phyloP scores from a whole-genome alignment of 1,284 basidiomycete genomes.

The Ceratobasidium papillatum region DNA sequence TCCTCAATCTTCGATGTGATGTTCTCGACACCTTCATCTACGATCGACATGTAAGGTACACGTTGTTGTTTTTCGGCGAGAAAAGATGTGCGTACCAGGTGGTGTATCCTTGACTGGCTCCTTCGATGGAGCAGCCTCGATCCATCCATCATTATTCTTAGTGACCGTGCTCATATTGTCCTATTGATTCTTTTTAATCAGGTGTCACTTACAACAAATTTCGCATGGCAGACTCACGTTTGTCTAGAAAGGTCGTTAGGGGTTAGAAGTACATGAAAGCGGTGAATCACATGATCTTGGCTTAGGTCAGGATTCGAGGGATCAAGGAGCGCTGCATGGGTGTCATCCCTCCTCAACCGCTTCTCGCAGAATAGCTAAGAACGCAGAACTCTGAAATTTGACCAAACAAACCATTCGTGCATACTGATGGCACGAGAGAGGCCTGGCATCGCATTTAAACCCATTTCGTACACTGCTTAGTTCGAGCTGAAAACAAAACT shows the following conservation, averaged over 20 bases:
- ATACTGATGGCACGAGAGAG: no score
- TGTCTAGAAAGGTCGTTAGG: not conserved
- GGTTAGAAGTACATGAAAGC: not conserved
- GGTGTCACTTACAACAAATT: not conserved
- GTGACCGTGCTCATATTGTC: slow-evolving; percentile 23
- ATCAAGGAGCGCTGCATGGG: no score
- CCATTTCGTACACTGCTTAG: no score
- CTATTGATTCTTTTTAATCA: not conserved
- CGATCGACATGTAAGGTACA: not conserved
- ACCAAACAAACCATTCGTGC: no score
- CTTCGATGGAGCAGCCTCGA: slow-evolving; percentile 30
- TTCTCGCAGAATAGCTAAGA: no score
- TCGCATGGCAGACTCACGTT: not conserved
- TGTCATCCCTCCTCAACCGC: no score
- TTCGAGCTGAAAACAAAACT: no score
- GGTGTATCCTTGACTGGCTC: slow-evolving; percentile 2
- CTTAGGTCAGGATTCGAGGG: no score
- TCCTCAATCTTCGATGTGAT: slow-evolving; percentile 24
- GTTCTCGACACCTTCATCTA: slow-evolving; percentile 22
- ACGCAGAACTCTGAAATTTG: no score
- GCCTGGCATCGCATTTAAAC: no score
- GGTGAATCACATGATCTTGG: not conserved
- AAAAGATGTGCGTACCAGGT: not conserved
- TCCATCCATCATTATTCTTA: slow-evolving; percentile 41
- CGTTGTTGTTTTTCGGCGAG: not conserved